These are phyloP conservation scores for Narthecium ossifragum DNA, from an alignment of 106 monocot genomes.

Conservation along the genomic window DNA sequence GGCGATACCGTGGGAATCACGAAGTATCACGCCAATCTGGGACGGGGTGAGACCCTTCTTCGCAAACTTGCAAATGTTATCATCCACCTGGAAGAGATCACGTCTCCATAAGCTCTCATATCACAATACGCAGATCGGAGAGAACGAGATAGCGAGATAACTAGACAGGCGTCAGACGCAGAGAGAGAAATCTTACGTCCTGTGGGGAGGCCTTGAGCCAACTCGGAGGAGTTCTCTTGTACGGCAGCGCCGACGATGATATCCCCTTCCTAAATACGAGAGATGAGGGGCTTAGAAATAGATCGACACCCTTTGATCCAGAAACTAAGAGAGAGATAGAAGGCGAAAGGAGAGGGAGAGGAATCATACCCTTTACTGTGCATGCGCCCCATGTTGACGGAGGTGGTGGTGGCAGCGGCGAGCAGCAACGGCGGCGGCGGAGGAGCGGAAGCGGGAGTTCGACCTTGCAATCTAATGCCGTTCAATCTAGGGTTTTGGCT, in stretches of 20 bases:
- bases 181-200: slow-evolving; percentile 27
- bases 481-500: background rate
- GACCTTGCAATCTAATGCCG: too few species aligned
- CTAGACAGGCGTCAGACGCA: too few species aligned
- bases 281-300: background rate
- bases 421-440: background rate
- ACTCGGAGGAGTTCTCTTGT: slow-evolving; percentile 70
- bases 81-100: slow-evolving; percentile 42
- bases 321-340: background rate
- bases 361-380: slow-evolving; percentile 35
- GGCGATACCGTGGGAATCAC: slow-evolving; percentile 77
- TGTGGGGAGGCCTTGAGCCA: slow-evolving; percentile 62
- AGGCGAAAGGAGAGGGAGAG: background rate
- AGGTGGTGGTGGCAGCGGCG: background rate
- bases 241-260: slow-evolving; percentile 65
- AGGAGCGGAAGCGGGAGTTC: background rate
- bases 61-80: slow-evolving; percentile 74
- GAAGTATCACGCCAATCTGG: slow-evolving; percentile 79
- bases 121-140: background rate
- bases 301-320: too few species aligned
- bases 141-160: background rate
- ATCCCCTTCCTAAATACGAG: slow-evolving; percentile 49
- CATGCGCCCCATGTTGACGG: slow-evolving; percentile 49
- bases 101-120: too few species aligned
- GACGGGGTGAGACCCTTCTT: slow-evolving; percentile 84